Evolutionary conservation across 108 stramenopile species (phyloP).

Genomic region (Nitzschia sp.): DNA sequence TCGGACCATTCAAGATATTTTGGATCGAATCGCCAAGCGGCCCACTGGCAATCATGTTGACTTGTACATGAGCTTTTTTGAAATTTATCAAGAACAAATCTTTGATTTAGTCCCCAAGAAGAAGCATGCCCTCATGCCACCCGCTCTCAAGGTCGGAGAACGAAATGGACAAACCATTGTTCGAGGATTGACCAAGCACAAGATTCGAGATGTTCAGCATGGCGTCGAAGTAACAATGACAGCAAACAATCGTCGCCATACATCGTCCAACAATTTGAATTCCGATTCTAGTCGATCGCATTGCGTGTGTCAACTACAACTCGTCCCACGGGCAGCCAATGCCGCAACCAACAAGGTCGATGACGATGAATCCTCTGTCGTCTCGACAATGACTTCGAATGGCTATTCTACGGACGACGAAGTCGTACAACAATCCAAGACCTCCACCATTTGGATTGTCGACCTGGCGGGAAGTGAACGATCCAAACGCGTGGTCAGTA

Average conservation of each 20-base stretch:
- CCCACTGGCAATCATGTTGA: conserved; percentile 13
- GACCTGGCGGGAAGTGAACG: conserved; percentile 98
- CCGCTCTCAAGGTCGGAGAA: conserved; percentile 87
- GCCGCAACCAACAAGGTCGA: background rate
- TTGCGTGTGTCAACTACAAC: conserved; percentile 87
- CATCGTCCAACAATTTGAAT: conserved; percentile 90
- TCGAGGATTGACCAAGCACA: conserved; percentile 80
- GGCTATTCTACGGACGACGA: conserved; percentile 74
- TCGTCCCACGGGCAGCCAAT: conserved; percentile 31
- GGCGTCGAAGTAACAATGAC: conserved; percentile 61
- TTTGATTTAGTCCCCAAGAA: conserved; percentile 84
- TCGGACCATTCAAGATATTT: conserved; percentile 70
- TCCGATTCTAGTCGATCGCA: conserved; percentile 91
- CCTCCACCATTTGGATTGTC: conserved; percentile 90
- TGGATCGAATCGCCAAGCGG: conserved; percentile 44
- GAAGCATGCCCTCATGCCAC: conserved; percentile 5
- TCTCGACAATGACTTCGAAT: conserved; percentile 11
- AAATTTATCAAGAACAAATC: conserved; percentile 98
- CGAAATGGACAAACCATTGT: conserved; percentile 84
- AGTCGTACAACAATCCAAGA: conserved; percentile 28
- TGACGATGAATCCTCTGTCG: conserved; percentile 12
- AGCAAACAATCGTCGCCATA: conserved; percentile 81
- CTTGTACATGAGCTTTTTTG: conserved; percentile 87
- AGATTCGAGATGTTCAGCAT: conserved; percentile 54
- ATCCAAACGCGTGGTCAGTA: conserved; percentile 67